These are phyloP conservation scores for Priceomyces castillae DNA, from an alignment of 805 yeast species.

Conservation along the genomic window DNA sequence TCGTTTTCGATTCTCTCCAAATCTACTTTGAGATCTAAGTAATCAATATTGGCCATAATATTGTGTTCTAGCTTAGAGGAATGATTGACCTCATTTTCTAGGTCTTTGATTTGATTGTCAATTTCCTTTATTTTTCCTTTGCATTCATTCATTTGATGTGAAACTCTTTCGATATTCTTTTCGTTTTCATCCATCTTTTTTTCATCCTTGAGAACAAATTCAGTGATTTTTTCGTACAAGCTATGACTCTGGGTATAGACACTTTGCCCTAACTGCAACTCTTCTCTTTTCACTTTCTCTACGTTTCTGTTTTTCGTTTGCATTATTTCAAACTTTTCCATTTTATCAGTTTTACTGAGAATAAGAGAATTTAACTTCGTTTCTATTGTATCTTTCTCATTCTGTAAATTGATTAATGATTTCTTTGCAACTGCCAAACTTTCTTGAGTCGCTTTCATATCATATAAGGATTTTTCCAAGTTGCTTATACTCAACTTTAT, in stretches of 20 bases:
- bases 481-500: constrained; percentile 50
- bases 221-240: constrained; percentile 11
- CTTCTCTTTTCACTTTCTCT: neutral
- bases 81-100: constrained; percentile 48
- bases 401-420: constrained; percentile 15
- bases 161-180: constrained; percentile 18
- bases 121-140: constrained; percentile 19
- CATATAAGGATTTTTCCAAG: constrained; percentile 50
- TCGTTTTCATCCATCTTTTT: constrained; percentile 23
- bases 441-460: constrained; percentile 39
- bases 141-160: constrained; percentile 14
- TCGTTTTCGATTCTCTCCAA: constrained; percentile 33
- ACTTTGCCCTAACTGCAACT: neutral
- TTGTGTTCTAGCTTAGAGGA: constrained; percentile 61
- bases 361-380: neutral
- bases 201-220: constrained; percentile 22
- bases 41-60: constrained; percentile 61
- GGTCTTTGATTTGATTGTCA: constrained; percentile 24
- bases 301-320: neutral
- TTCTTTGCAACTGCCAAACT: constrained; percentile 34
- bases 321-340: neutral
- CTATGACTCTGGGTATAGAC: neutral
- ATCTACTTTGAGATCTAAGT: constrained; percentile 44
- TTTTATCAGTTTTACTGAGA: neutral
- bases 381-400: constrained; percentile 7